A percentile compares a stretch with the other conserved stretches of the same genome.
These are phyloP conservation scores for Eremothecium cymbalariae DNA, from an alignment of 1,139 yeast species.

Conservation along the genomic window DNA sequence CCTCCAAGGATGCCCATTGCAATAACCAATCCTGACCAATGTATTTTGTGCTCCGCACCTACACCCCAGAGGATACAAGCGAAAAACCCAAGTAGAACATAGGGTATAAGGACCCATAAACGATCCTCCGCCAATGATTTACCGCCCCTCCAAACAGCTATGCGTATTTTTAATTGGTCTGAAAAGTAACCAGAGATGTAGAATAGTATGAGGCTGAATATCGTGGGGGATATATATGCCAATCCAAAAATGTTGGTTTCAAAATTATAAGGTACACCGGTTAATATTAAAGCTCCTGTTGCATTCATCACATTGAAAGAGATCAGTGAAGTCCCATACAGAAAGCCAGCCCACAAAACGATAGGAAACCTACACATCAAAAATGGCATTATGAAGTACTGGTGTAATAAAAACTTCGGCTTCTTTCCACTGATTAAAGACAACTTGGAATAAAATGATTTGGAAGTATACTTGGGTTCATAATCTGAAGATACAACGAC, in stretches of 20 bases:
- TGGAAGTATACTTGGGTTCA: conserved; percentile 17
- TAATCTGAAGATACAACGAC: conserved; percentile 8
- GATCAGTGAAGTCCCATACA: conserved; percentile 54
- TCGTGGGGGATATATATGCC: conserved; percentile 38
- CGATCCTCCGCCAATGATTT: conserved; percentile 38
- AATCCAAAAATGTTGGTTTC: conserved; percentile 37
- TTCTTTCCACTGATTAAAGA: conserved; percentile 34
- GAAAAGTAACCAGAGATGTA: conserved; percentile 35
- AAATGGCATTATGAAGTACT: conserved; percentile 37
- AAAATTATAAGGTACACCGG: conserved; percentile 40
- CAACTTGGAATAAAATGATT: conserved; percentile 32
- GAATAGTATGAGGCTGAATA: conserved; percentile 32
- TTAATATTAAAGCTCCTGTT: conserved; percentile 36
- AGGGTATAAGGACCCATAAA: conserved; percentile 34
- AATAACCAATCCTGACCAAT: conserved; percentile 47
- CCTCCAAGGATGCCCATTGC: conserved; percentile 52
- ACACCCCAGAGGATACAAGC: conserved; percentile 39
- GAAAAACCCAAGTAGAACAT: conserved; percentile 35
- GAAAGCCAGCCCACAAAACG: conserved; percentile 52
- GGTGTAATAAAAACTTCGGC: conserved; percentile 30
- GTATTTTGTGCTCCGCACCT: conserved; percentile 36
- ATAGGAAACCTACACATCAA: conserved; percentile 44
- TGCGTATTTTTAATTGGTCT: conserved; percentile 34
- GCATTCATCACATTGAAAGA: conserved; percentile 48
- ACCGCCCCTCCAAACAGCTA: conserved; percentile 35